Base-by-base conservation (phyloP, 1,284 basidiomycete genomes). In the Rhodotorula sp. region DNA sequence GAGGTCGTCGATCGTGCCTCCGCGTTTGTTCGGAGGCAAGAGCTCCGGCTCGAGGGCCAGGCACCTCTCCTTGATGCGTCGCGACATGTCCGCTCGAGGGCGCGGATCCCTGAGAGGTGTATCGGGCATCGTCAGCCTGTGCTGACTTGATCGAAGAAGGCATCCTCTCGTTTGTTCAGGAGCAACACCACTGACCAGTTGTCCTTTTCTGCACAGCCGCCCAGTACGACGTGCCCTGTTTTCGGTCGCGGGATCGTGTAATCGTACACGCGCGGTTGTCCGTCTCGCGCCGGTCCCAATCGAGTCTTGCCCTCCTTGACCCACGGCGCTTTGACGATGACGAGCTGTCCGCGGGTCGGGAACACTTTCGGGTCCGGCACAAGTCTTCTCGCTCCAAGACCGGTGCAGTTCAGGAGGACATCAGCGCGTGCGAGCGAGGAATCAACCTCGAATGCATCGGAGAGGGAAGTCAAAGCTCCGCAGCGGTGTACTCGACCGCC, bases 21-120 rank as follows among this genome's bases (percentile, higher is more conserved):
- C 68, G 20, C 77, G 77, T 56, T 77, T 72, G 23, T 76, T 69
- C 5, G 88, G 86, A 7, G 90, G 87, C 4, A 87, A 87, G 20
- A 92, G 84, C 69, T 91, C 88, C 0, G 90, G 89, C 71, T 84
- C 87, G 5, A 91, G 80, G 0, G 82, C 83, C 3, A 92, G 81
- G 10, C 80, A 85, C 23, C 85, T 85, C 46, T 83, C 79, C 26
- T 91, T 84, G 65, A 92, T 90, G 58, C 87, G 84, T 12, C 80
- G 79, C 1, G 87, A 87, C 12, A 85, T 89, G 74, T 89, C 86
- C 15, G 84, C 84, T 12, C 89, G 85, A 6, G 89, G 86, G 10
- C 78, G 80, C 7, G 87, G 85, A 68, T 85, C 85, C 86, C 86
- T 87, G 58, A 12, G 39, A 14, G 39, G 39, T 43, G 21, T 1